Percentiles rank a stretch among this genome's conserved stretches.
These are phyloP conservation scores for Millerozyma acaciae DNA, from an alignment of 805 yeast genomes.

Conservation along the genomic window DNA sequence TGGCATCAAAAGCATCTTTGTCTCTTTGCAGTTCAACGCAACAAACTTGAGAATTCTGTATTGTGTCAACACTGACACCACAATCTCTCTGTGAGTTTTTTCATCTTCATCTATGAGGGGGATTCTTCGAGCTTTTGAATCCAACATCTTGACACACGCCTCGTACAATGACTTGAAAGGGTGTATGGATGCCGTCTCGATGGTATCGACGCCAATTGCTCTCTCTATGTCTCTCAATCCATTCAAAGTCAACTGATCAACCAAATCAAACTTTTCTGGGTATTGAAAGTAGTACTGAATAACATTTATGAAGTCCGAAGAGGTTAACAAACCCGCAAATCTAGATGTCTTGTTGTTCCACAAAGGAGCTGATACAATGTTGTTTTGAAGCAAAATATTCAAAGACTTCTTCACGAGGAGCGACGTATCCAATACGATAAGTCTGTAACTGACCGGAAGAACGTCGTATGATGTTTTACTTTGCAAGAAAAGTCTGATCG, in stretches of 20 bases:
- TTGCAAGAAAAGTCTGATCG: constrained; percentile 78
- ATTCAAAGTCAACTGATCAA: constrained; percentile 79
- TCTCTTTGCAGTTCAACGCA: constrained; percentile 92
- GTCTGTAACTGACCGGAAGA: constrained; percentile 87
- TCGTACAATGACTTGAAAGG: constrained; percentile 88
- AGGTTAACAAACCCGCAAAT: constrained; percentile 91
- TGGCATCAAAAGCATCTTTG: constrained; percentile 75
- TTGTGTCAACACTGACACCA: constrained; percentile 92
- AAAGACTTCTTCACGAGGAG: constrained; percentile 85
- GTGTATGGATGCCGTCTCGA: constrained; percentile 83
- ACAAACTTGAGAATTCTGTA: constrained; percentile 94
- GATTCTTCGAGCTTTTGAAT: constrained; percentile 84
- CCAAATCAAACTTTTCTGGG: constrained; percentile 84
- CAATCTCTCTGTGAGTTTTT: constrained; percentile 87
- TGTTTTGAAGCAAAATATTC: constrained; percentile 85
- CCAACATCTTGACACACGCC: constrained; percentile 89
- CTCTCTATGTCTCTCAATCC: constrained; percentile 84
- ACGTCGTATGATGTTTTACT: constrained; percentile 96
- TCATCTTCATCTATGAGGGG: constrained; percentile 94
- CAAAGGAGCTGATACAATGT: constrained; percentile 92
- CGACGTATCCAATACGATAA: constrained; percentile 91
- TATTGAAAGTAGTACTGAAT: constrained; percentile 88
- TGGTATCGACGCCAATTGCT: constrained; percentile 79
- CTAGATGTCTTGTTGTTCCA: constrained; percentile 88
- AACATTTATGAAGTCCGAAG: constrained; percentile 90